Base-by-base conservation (phyloP, 495 filamentous ascomycete genomes). In the Chlorociboria aeruginascens region DNA sequence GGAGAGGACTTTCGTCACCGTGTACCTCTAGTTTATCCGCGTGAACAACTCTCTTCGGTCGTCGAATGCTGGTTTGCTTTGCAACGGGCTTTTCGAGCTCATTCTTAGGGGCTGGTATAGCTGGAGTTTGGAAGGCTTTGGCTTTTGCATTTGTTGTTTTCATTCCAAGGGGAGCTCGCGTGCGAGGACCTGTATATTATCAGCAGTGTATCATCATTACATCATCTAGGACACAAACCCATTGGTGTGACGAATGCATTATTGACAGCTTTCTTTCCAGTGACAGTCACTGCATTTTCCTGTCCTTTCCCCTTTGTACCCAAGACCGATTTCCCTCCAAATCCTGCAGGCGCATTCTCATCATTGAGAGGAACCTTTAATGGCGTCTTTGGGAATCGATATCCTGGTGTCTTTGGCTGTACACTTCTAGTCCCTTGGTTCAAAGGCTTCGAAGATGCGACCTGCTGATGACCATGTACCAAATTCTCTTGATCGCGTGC, bases 61-160 rank as follows among this genome's bases (percentile, higher is more conserved):
- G 60, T 25, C 61, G 63, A 2, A 48, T 45, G 32, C 48, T 68
- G 10, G 61, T 66, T 13, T 64, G 63, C 28, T 59, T 64, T 43
- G 49, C 55, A 20, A 67, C 59, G 0, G 69, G 63, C 54, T 70
- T 70, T 45, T 72, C 66, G 44, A 69, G 57, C n/a, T 61, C 62
- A 20, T 59, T 59, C 39, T 53, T 46, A 8, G 37, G 55, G 32
- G 39, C 40, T 3, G 49, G 56, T 17, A 61, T 56, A 32, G 60
- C 59, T 13, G 63, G 57, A 3, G 66, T 86, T 54, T 82, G 78
- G 33, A 81, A 72, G 4, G 73, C 73, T 57, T 72, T 85, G 43
- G 85, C 74, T 68, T 92, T 96, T 35, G 84, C 85, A 65, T 99
- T 99, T 37, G 92, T 96, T 0, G 90, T 97, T 65, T 99, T 99